Percentiles rank a stretch among this genome's conserved stretches.
Conservation (phyloP, 768 basidiomycete species). For the Lactarius deliciosus region DNA sequence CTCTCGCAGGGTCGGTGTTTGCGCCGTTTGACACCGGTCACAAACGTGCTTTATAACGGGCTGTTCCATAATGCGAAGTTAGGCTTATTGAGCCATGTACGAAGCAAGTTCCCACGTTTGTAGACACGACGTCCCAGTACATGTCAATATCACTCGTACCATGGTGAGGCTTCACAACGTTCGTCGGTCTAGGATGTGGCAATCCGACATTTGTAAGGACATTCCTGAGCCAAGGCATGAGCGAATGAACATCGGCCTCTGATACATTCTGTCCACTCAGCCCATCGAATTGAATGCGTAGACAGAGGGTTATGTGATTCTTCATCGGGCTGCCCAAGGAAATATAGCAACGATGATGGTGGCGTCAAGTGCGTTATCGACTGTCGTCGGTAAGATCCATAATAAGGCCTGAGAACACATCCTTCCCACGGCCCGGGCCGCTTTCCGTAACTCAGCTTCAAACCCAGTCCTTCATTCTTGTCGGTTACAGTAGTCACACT, state of each 20-base stretch:
- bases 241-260: not conserved
- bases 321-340: not conserved
- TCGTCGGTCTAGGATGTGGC: constrained; percentile 18
- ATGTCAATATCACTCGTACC: constrained; percentile 12
- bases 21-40: not conserved
- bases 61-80: not conserved
- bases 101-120: not conserved
- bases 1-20: not conserved
- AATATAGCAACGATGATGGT: constrained; percentile 1
- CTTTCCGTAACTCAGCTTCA: too few relatives aligned
- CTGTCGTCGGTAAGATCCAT: too few relatives aligned
- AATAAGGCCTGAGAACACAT: not conserved
- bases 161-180: constrained; percentile 6
- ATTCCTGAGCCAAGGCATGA: constrained; percentile 18
- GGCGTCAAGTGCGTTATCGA: not conserved
- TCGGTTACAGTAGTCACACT: too few relatives aligned
- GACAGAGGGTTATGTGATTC: constrained; percentile 2
- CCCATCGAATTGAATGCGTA: constrained; percentile 21
- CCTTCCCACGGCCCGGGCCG: not conserved
- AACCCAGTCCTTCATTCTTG: too few relatives aligned
- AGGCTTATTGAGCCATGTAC: not conserved
- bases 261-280: not conserved
- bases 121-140: constrained; percentile 16
- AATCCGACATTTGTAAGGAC: constrained; percentile 9
- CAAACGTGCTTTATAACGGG: not conserved